Evolutionary conservation across 345 rosid species (phyloP).

Genomic region (Salix viminalis): DNA sequence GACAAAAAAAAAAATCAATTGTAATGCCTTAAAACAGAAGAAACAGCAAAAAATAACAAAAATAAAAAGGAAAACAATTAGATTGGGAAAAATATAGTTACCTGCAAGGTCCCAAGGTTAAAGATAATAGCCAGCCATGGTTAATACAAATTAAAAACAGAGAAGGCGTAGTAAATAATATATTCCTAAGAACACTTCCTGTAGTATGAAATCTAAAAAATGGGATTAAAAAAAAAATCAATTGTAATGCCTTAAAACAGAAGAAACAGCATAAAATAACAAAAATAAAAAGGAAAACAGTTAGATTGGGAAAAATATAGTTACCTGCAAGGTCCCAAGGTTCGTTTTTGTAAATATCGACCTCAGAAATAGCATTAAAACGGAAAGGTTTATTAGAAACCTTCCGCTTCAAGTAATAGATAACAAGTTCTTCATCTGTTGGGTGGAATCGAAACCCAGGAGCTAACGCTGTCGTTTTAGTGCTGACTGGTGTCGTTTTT

Average conservation of each 20-base stretch:
- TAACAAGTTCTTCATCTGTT: constrained; percentile 81
- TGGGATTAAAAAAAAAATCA: background rate
- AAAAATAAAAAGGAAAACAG: background rate
- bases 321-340: constrained; percentile 85
- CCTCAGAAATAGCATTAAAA: constrained; percentile 67
- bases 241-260: background rate
- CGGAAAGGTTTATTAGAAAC: constrained; percentile 60
- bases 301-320: background rate
- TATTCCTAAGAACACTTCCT: background rate
- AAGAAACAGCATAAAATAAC: background rate
- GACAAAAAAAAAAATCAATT: background rate
- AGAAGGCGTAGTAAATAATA: background rate
- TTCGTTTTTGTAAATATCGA: constrained; percentile 84
- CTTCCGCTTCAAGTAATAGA: constrained; percentile 85
- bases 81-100: constrained; percentile 6
- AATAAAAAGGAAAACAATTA: background rate
- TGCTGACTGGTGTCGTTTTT: background rate
- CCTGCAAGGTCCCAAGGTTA: constrained; percentile 87
- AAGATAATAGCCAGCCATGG: background rate
- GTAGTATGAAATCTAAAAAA: background rate
- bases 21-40: background rate
- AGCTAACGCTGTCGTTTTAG: constrained; percentile 56
- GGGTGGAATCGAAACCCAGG: constrained; percentile 97
- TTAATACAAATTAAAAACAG: background rate
- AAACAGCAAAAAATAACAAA: background rate